A percentile compares a stretch with the other conserved stretches of the same genome.
phyloP scores from a whole-genome alignment of 179 eudicot species.

The Beta lomatogona region DNA sequence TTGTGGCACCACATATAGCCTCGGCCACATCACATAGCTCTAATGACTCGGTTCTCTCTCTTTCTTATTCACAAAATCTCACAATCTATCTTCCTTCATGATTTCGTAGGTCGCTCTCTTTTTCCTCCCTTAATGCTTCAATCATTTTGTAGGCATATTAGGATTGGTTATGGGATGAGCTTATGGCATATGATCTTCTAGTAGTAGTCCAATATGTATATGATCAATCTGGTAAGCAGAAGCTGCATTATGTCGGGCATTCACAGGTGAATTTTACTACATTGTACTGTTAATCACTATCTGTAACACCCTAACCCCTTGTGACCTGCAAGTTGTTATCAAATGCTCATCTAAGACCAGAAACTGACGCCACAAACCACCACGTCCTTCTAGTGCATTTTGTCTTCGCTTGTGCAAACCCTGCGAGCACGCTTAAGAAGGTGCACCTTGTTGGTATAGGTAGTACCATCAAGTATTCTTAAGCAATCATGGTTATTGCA shows the following conservation, averaged over 20 bases:
- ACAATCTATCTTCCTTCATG: not conserved
- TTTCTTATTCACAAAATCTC: not conserved
- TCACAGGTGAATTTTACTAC: slow-evolving; percentile 44
- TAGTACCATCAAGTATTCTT: too few species aligned
- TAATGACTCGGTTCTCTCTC: slow-evolving; percentile 43
- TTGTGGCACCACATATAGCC: slow-evolving; percentile 64
- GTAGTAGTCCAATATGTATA: slow-evolving; percentile 31
- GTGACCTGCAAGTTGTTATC: too few species aligned
- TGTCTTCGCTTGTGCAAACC: too few species aligned
- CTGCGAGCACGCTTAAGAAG: too few species aligned
- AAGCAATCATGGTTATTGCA: too few species aligned
- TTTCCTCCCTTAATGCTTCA: not conserved
- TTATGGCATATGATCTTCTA: slow-evolving; percentile 59
- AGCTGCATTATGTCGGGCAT: slow-evolving; percentile 71
- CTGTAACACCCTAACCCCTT: not conserved
- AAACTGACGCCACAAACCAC: too few species aligned
- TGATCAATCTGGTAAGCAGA: slow-evolving; percentile 50
- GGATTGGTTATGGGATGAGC: slow-evolving; percentile 81
- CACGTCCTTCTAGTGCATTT: too few species aligned
- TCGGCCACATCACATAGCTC: slow-evolving; percentile 53
- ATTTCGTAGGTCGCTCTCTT: not conserved
- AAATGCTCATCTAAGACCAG: too few species aligned
- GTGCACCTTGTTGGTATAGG: too few species aligned
- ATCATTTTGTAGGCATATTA: slow-evolving; percentile 49
- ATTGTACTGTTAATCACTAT: not conserved